Base-by-base conservation (phyloP, 2,329 filamentous ascomycete species). In the Fusarium sp. region DNA sequence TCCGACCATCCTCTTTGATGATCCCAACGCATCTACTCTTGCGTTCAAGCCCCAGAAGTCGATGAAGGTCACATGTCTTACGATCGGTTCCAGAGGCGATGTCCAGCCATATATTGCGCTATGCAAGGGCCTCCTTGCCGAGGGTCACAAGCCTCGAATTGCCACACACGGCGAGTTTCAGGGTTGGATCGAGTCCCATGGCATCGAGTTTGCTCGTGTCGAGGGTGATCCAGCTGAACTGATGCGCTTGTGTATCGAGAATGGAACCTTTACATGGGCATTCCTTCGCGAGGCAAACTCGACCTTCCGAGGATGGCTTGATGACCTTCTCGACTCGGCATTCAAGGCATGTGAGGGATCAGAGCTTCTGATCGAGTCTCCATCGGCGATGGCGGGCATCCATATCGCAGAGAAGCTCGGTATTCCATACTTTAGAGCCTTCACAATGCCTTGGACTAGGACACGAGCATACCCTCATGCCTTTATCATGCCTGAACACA, bases 401-500 rank as follows among this genome's bases (percentile, higher is more conserved):
- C 96, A 99, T 78, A 97, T 99, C 71, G 96, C 96, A 1, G 96
- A 99, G 81, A 93, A 93, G 23, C 85, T 99, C 2, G 86, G 88
- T 13, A 96, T 99, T 46, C 96, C 96, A 0, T 99, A 99, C 79
- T 98, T 98, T 83, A 89, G 96, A 61, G 95, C 94, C 0, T 99
- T 99, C 77, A 97, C 93, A 16, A 99, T 99, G 96, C 96, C 96
- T 0, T 99, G 96, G 96, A 97, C 96, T 0, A 89, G 94, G 53
- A 99, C 96, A 14, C 87, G 96, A 58, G 93, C 95, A 0, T 99
- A 99, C 74, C 96, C 96, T 2, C 96, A 99, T 79, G 96, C 96
- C 0, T 99, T 99, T 79, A 91, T 95, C 25, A 94, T 96, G 67
- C 92, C 93, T 1, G 92, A 96, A 67, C 90, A 92, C 79, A 97